A percentile compares a stretch with the other conserved stretches of the same genome.
Evolutionary conservation across 2,329 filamentous ascomycete genomes (phyloP).

Genomic region (Hymenoscyphus occultus): DNA sequence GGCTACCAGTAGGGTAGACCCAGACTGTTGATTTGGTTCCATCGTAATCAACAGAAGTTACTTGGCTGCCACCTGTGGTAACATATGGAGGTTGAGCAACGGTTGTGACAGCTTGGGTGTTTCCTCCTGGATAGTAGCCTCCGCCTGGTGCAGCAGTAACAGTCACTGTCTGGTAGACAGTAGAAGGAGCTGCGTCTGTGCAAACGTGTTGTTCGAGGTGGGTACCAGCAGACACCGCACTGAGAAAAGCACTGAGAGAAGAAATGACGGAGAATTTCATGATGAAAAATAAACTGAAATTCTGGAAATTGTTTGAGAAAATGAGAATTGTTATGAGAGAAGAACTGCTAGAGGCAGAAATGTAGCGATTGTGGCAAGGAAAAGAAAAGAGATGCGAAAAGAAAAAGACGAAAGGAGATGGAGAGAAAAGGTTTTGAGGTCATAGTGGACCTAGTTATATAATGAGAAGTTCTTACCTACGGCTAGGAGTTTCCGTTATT

Average conservation of each 20-base stretch:
- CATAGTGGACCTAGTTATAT: slow-evolving; percentile 1
- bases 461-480: background rate
- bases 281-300: slow-evolving; percentile 12
- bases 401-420: slow-evolving; percentile 13
- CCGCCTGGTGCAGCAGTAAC: slow-evolving; percentile 14
- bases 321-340: slow-evolving; percentile 1
- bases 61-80: slow-evolving; percentile 9
- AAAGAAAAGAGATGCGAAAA: slow-evolving; percentile 19
- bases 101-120: background rate
- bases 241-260: slow-evolving; percentile 16
- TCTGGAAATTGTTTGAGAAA: slow-evolving; percentile 3
- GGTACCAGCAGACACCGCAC: slow-evolving; percentile 17
- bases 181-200: slow-evolving; percentile 17
- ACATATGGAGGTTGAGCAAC: slow-evolving; percentile 11
- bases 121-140: background rate
- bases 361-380: slow-evolving; percentile 23
- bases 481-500: background rate
- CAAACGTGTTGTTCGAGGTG: slow-evolving; percentile 19
- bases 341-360: slow-evolving; percentile 10
- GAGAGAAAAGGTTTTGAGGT: slow-evolving; percentile 1
- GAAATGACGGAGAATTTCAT: slow-evolving; percentile 29
- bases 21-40: slow-evolving; percentile 16
- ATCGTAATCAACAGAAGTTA: slow-evolving; percentile 20
- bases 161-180: slow-evolving; percentile 19
- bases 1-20: slow-evolving; percentile 21